These are phyloP conservation scores for Plasmodium relictum DNA, from an alignment of 169 alveolate species.

Conservation along the genomic window DNA sequence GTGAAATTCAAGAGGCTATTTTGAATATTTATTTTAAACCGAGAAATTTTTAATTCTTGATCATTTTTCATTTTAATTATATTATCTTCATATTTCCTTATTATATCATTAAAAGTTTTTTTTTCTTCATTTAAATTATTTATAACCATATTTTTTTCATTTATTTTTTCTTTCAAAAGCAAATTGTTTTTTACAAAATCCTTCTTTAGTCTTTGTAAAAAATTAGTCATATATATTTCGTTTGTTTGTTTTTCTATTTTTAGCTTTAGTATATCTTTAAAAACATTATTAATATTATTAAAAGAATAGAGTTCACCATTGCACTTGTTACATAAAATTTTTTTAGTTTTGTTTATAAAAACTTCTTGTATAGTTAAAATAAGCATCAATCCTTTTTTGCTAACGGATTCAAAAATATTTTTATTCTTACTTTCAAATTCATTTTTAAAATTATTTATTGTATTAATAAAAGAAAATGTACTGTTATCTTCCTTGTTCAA, in stretches of 20 bases:
- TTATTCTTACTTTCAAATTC: slow-evolving; percentile 29
- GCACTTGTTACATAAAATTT: slow-evolving; percentile 53
- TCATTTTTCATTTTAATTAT: slow-evolving; percentile 50
- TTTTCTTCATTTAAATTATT: slow-evolving; percentile 28
- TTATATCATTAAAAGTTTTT: slow-evolving; percentile 11
- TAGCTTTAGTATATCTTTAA: slow-evolving; percentile 51
- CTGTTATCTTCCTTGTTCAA: too few species aligned
- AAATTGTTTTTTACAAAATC: slow-evolving; percentile 11
- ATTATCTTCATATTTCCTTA: slow-evolving; percentile 25
- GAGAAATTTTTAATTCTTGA: slow-evolving; percentile 12
- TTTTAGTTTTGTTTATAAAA: slow-evolving; percentile 49
- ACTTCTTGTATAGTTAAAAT: slow-evolving; percentile 51
- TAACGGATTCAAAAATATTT: slow-evolving; percentile 37
- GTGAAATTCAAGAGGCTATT: slow-evolving; percentile 33
- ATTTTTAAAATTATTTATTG: slow-evolving; percentile 32
- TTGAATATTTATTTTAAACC: slow-evolving; percentile 39
- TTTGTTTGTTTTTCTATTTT: slow-evolving; percentile 71
- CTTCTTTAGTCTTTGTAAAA: slow-evolving; percentile 39
- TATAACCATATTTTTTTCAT: slow-evolving; percentile 21
- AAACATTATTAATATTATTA: slow-evolving; percentile 14
- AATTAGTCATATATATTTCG: slow-evolving; percentile 63
- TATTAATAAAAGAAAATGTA: slow-evolving; percentile 10
- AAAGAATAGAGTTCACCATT: background rate
- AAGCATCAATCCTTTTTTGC: slow-evolving; percentile 29
- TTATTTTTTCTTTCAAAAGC: slow-evolving; percentile 9